A percentile compares a stretch with the other conserved stretches of the same genome.
These are phyloP conservation scores for Talaromyces sp. DNA, from an alignment of 2,329 filamentous ascomycete genomes.

Conservation along the genomic window DNA sequence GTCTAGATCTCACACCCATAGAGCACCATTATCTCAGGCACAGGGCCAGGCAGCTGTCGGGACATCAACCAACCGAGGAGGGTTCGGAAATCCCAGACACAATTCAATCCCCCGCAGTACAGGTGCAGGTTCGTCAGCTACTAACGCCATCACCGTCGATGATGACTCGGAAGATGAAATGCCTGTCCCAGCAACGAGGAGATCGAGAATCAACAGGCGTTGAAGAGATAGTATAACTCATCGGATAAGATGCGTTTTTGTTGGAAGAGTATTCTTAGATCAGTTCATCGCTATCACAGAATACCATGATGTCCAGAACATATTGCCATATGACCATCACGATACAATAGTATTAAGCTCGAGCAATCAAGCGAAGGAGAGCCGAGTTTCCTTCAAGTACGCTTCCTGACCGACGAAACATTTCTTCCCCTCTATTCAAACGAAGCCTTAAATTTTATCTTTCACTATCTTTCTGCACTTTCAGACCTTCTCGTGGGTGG, in stretches of 20 bases:
- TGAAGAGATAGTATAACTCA: background rate
- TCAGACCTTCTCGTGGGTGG: background rate
- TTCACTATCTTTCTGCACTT: background rate
- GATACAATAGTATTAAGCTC: conserved; percentile 3
- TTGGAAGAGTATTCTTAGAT: conserved; percentile 8
- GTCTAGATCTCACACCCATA: background rate
- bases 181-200: conserved; percentile 19
- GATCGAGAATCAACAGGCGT: conserved; percentile 22
- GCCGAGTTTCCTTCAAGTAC: background rate
- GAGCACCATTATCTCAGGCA: background rate
- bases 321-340: conserved; percentile 4
- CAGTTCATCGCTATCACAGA: background rate
- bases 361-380: background rate
- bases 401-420: background rate
- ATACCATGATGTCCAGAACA: conserved; percentile 2
- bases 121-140: conserved; percentile 21
- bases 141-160: conserved; percentile 26
- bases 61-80: background rate
- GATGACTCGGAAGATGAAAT: conserved; percentile 29
- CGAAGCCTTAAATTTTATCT: too few relatives aligned
- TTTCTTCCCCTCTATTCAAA: background rate
- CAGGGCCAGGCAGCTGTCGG: background rate
- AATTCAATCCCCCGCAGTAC: background rate
- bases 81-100: background rate
- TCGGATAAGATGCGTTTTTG: background rate